Evolutionary conservation across 768 basidiomycete genomes (phyloP).

Genomic region (Macrolepiota fuliginosa): DNA sequence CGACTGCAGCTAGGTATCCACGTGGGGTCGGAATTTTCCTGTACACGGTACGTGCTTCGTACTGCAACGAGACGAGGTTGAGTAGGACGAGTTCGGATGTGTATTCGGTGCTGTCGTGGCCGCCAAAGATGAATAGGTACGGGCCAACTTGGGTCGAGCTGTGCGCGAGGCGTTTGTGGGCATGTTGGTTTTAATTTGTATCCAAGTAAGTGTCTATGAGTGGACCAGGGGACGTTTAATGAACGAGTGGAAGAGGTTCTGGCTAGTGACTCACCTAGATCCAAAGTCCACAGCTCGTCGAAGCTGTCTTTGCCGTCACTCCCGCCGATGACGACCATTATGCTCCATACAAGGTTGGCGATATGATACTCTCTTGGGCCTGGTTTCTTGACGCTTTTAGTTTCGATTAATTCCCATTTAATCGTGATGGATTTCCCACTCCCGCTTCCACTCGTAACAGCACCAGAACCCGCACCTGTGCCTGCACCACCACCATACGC

Average conservation of each 20-base stretch:
- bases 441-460: background rate
- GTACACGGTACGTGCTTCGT: conserved; percentile 66
- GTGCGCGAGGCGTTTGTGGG: conserved; percentile 73
- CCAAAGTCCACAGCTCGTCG: conserved; percentile 82
- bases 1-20: conserved; percentile 81
- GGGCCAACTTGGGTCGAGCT: conserved; percentile 89
- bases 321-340: conserved; percentile 89
- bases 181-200: conserved; percentile 33
- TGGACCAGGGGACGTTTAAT: background rate
- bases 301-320: conserved; percentile 90
- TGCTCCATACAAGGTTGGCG: conserved; percentile 79
- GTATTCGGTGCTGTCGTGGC: conserved; percentile 81
- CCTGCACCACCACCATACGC: background rate
- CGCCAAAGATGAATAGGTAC: conserved; percentile 86
- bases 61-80: conserved; percentile 90
- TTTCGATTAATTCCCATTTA: conserved; percentile 48
- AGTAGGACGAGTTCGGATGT: conserved; percentile 74
- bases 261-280: conserved; percentile 63
- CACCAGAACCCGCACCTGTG: too few species aligned
- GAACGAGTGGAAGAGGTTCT: background rate
- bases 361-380: conserved; percentile 84
- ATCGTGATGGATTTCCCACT: conserved; percentile 19
- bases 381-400: conserved; percentile 50
- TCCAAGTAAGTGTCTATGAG: conserved; percentile 44
- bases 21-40: conserved; percentile 72